Evolutionary conservation across 352 stramenopile genomes (phyloP), one percentile per base, ranked within the genome.

Genomic region (Globisporangium irregulare): DNA sequence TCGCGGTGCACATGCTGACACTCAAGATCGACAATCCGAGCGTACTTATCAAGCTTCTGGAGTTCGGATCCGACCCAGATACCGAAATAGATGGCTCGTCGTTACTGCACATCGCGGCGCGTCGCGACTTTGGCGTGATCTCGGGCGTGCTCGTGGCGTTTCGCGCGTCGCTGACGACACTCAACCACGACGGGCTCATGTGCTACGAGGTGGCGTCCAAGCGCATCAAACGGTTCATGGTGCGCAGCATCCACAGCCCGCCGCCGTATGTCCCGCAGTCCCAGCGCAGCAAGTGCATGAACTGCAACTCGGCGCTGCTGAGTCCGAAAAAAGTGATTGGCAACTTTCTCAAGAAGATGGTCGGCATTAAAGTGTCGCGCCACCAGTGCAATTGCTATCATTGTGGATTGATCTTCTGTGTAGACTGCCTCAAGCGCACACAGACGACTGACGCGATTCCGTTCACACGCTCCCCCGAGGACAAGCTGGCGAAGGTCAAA

Each of bases 371-470:
- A 25, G 66, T 86, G 69, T 71, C 73, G 18, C 69, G 67, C 51
- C 77, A 88, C 59, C 77, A 90, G 64, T 79, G 79, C 73, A 93
- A 92, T 65, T 94, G 86, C 75, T 94, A 93, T 74, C 86, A 93
- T 67, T 94, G 86, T 69, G 86, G 86, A 1, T 77, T 92, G 60
- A 69, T 94, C 27, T 94, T 88, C 61, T 94, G 86, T 67, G 69
- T 65, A 25, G 65, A 89, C 59, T 94, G 86, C 61, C 71, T 92
- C 15, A 72, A 77, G 57, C 67, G 64, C 41, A 87, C 79, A 56
- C 76, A 83, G 27, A 80, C 79, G 34, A 41, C 46, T 27, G 86
- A 87, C 51, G 73, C 73, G 32, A 79, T 92, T 43, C 79, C 81
- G 7, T 91, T 91, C 62, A 73, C 77, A 27, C 83, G 81, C 24